phyloP scores from a whole-genome alignment of 768 basidiomycete genomes.

The Postia placenta region DNA sequence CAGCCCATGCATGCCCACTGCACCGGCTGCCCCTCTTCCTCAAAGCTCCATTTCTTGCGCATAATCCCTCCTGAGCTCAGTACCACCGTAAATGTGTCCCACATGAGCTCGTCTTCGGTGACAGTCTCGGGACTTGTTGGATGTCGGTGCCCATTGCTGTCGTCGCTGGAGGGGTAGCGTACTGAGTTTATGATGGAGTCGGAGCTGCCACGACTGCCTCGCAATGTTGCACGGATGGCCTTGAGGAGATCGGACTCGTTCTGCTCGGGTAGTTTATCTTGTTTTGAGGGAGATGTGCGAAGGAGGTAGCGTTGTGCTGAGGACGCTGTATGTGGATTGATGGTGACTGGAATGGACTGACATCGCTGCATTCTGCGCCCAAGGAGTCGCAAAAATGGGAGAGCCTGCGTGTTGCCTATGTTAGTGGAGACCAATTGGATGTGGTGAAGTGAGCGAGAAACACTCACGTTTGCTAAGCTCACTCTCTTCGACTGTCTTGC shows the following conservation, averaged over 20 bases:
- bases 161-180: background rate
- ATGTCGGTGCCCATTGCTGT: background rate
- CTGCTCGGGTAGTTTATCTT: background rate
- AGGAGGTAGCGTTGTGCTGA: background rate
- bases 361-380: no score
- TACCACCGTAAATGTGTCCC: conserved; percentile 60
- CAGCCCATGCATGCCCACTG: conserved; percentile 79
- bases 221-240: conserved; percentile 54
- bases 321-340: background rate
- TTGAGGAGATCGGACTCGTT: conserved; percentile 41
- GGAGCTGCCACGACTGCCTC: conserved; percentile 28
- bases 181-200: background rate
- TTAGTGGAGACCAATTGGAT: no score
- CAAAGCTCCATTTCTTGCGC: conserved; percentile 67
- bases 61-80: conserved; percentile 64
- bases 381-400: no score
- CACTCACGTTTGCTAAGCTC: no score
- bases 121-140: background rate
- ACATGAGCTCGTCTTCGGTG: conserved; percentile 52
- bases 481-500: no score
- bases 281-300: background rate
- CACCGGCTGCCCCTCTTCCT: conserved; percentile 63
- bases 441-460: no score
- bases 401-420: no score
- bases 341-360: background rate